A percentile compares a stretch with the other conserved stretches of the same genome.
phyloP scores from a whole-genome alignment of 495 filamentous ascomycete species.

The Thermochaetoides thermophila region DNA sequence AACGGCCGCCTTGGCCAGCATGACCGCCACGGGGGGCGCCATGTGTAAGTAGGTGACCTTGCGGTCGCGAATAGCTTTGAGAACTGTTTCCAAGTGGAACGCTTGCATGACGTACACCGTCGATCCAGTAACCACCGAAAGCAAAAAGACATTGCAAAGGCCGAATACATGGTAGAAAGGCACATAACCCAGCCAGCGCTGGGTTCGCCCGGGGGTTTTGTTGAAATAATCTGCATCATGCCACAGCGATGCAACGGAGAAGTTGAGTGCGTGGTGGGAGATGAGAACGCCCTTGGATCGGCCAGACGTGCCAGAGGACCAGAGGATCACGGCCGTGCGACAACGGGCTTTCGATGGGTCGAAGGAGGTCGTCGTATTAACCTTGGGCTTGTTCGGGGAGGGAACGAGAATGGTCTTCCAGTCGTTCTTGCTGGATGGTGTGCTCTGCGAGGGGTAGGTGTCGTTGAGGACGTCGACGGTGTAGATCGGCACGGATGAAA shows the following conservation, averaged over 20 bases:
- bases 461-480: constrained; percentile 12
- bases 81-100: constrained; percentile 44
- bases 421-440: background rate
- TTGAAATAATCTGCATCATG: constrained; percentile 22
- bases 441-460: constrained; percentile 11
- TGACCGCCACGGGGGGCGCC: constrained; percentile 56
- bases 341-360: constrained; percentile 1
- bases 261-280: constrained; percentile 40
- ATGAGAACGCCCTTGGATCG: constrained; percentile 69
- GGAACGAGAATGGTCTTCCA: constrained; percentile 13
- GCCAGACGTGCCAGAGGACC: constrained; percentile 75
- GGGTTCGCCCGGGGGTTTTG: constrained; percentile 30
- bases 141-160: constrained; percentile 31
- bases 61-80: constrained; percentile 36
- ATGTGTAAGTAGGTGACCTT: constrained; percentile 45
- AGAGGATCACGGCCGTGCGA: constrained; percentile 45
- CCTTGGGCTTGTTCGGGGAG: background rate
- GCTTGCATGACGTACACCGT: constrained; percentile 43
- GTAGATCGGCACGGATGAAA: constrained; percentile 13
- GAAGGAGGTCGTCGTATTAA: background rate
- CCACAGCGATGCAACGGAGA: constrained; percentile 14
- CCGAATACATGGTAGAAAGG: constrained; percentile 25
- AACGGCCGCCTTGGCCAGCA: constrained; percentile 46
- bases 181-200: constrained; percentile 33
- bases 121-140: constrained; percentile 41